A percentile compares a stretch with the other conserved stretches of the same genome.
Evolutionary conservation across 1,139 yeast species (phyloP).

Genomic region (Suhomyces guaymorum): DNA sequence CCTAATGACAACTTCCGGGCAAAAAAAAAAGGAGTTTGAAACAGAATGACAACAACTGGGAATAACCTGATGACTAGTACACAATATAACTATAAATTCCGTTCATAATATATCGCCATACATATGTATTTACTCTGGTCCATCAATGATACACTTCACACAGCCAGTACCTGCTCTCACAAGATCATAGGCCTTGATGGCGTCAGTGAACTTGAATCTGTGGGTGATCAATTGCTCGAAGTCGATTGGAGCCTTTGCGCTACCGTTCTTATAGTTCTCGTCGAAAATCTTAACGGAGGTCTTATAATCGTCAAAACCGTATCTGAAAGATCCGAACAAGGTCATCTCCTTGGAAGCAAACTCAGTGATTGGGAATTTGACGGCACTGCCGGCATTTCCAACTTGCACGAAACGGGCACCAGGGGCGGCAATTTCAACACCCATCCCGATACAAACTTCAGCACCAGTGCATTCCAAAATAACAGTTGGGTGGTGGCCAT

Average conservation of each 20-base stretch:
- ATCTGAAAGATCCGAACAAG: slow-evolving; percentile 78
- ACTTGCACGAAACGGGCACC: slow-evolving; percentile 76
- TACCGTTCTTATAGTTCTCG: slow-evolving; percentile 60
- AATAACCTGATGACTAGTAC: too few species aligned
- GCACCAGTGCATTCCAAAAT: slow-evolving; percentile 77
- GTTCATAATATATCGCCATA: too few species aligned
- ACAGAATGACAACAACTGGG: too few species aligned
- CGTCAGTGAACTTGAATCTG: slow-evolving; percentile 70
- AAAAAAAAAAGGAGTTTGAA: too few species aligned
- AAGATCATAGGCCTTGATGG: slow-evolving; percentile 76
- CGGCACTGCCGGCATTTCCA: slow-evolving; percentile 70
- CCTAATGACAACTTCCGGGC: too few species aligned
- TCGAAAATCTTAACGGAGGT: slow-evolving; percentile 68
- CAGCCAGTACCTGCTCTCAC: slow-evolving; percentile 51
- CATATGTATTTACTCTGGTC: slow-evolving; percentile 44
- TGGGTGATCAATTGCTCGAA: slow-evolving; percentile 71
- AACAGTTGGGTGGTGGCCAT: slow-evolving; percentile 52
- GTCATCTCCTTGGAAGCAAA: slow-evolving; percentile 69
- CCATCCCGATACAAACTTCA: slow-evolving; percentile 65
- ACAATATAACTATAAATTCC: too few species aligned
- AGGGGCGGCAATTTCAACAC: slow-evolving; percentile 54
- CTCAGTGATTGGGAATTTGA: slow-evolving; percentile 73
- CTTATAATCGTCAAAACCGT: slow-evolving; percentile 75
- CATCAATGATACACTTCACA: slow-evolving; percentile 49
- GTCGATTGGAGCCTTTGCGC: slow-evolving; percentile 46